Conservation (phyloP, 1,139 yeast species). For the Blastobotrys raffinosifermentans region DNA sequence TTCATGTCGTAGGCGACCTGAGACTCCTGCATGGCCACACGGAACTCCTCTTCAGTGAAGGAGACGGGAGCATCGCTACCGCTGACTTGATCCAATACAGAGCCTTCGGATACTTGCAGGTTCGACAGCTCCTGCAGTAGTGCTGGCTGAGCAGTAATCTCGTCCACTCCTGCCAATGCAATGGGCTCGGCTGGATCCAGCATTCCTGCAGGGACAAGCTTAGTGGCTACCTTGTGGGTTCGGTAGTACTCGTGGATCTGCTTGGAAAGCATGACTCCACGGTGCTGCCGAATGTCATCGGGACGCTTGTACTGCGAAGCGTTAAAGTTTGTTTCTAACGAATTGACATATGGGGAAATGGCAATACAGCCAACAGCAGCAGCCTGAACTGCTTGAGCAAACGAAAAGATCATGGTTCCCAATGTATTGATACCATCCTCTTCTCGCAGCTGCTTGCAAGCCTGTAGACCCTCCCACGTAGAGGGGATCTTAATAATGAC, state of each 20-base stretch:
- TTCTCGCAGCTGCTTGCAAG: conserved; percentile 24
- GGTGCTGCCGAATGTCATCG: conserved; percentile 22
- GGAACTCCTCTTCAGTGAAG: conserved; percentile 1
- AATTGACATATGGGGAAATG: conserved; percentile 32
- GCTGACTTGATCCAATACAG: not conserved
- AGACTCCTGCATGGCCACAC: not conserved
- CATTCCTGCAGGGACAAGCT: conserved; percentile 30
- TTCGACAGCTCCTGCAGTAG: conserved; percentile 1
- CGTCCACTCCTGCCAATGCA: conserved; percentile 32
- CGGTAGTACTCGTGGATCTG: conserved; percentile 32
- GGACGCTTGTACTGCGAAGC: conserved; percentile 18
- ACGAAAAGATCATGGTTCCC: conserved; percentile 31
- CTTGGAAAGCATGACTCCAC: conserved; percentile 24
- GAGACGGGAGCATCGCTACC: not conserved
- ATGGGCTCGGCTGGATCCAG: conserved; percentile 25
- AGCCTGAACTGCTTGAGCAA: conserved; percentile 28
- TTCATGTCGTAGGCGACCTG: conserved; percentile 2
- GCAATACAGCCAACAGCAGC: conserved; percentile 25
- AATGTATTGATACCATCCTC: conserved; percentile 22
- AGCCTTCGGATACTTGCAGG: not conserved
- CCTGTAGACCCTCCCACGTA: conserved; percentile 31
- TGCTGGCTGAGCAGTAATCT: conserved; percentile 24
- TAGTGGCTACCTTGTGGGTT: conserved; percentile 28
- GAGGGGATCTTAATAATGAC: conserved; percentile 33
- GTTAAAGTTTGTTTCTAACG: conserved; percentile 23